Evolutionary conservation across 176 grass and related monocot species (phyloP).

Genomic region (Aegilops umbellulata): DNA sequence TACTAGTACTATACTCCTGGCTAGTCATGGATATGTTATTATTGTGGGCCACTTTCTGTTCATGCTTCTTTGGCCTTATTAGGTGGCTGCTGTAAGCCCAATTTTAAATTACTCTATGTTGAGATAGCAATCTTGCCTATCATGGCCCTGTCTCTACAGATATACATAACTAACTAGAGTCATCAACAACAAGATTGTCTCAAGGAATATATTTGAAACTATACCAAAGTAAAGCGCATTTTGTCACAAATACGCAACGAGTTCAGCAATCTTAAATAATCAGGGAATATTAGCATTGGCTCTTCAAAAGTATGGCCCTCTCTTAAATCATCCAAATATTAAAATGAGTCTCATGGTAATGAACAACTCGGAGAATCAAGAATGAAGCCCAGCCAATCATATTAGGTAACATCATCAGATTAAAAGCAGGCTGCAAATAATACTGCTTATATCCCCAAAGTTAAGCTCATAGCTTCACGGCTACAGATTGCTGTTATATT

Average conservation of each 20-base stretch:
- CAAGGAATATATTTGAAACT: slow-evolving; percentile 9
- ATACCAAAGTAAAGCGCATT: slow-evolving; percentile 15
- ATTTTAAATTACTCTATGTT: not conserved
- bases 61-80: slow-evolving; percentile 22
- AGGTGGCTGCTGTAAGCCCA: not conserved
- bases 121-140: slow-evolving; percentile 3
- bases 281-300: slow-evolving; percentile 25
- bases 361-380: slow-evolving; percentile 19
- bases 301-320: not conserved
- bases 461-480: slow-evolving; percentile 17
- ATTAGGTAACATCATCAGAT: slow-evolving; percentile 21
- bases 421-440: slow-evolving; percentile 17
- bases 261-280: slow-evolving; percentile 2
- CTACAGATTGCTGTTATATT: slow-evolving; percentile 45
- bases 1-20: not conserved
- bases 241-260: slow-evolving; percentile 20
- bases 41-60: not conserved
- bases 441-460: slow-evolving; percentile 32
- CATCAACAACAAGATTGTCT: slow-evolving; percentile 25
- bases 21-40: slow-evolving; percentile 29
- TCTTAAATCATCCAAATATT: slow-evolving; percentile 17
- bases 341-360: slow-evolving; percentile 27
- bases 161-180: slow-evolving; percentile 10
- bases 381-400: slow-evolving; percentile 36
- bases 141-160: not conserved